Evolutionary conservation across 495 filamentous ascomycete species (phyloP), one percentile per base, ranked within the genome.

Genomic region (Cairneyella variabilis): DNA sequence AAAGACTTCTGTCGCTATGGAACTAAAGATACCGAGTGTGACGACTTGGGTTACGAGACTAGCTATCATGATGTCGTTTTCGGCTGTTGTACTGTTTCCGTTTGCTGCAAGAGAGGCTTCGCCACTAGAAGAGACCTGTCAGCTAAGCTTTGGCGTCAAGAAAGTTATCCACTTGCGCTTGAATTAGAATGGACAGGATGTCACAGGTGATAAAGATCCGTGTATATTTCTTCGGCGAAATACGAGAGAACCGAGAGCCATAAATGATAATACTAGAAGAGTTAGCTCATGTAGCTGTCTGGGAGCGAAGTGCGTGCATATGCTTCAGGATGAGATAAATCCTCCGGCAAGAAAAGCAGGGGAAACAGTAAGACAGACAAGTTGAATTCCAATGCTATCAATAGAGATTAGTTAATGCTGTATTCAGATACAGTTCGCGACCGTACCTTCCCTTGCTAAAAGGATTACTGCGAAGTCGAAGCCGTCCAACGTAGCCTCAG

Each of bases 1-100:
- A 51, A 69, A 82, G 57, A 81, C 84, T 17, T 82, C 74, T 32
- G 65, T 47, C 11, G 62, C 73, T 11, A 80, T 45, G 11, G 67
- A 3, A 10, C 79, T 82, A 63, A 85, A 88, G 25, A 77, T 66
- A 25, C 67, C 59, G 66, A 61, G 48, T 9, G 52, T 76, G 36
- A 77, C 47, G 48, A 83, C 75, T 61, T 87, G 79, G 58, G 74
- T 76, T 18, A 72, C 53, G 1, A 88, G 69, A 44, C 85, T 84
- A 6, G 82, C 76, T 42, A 90, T 83, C 59, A 86, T 87, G 50
- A 85, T 78, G 57, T 83, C 64, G 67, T 87, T 83, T n/a, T 80
- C 82, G 59, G 12, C 60, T 54, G 8, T 58, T 38, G 58, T 73
- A 38, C 68, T 54, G 14, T 64, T 67, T 11, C 73, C 77, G 21